These are phyloP conservation scores for Yamadazyma kitorensis DNA, from an alignment of 805 yeast species.

Conservation along the genomic window DNA sequence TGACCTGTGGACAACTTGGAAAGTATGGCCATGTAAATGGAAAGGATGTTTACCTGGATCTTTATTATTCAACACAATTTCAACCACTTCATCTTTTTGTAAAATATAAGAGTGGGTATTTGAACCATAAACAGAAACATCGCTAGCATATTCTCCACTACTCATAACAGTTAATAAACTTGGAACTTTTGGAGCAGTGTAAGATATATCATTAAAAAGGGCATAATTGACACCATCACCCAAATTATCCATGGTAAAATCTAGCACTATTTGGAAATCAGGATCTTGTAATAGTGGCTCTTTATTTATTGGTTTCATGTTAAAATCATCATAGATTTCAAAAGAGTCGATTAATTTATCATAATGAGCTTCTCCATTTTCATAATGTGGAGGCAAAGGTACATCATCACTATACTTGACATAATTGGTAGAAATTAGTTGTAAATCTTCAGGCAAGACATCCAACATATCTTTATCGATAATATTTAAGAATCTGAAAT, in stretches of 20 bases:
- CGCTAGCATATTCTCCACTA: slow-evolving; percentile 59
- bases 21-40: slow-evolving; percentile 93
- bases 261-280: slow-evolving; percentile 65
- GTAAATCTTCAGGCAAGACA: slow-evolving; percentile 58
- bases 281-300: slow-evolving; percentile 59
- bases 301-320: slow-evolving; percentile 26
- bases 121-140: slow-evolving; percentile 65
- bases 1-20: slow-evolving; percentile 80
- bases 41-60: slow-evolving; percentile 96
- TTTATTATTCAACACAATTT: slow-evolving; percentile 76
- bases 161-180: slow-evolving; percentile 73
- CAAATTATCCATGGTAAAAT: slow-evolving; percentile 81
- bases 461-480: slow-evolving; percentile 86
- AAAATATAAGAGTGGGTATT: slow-evolving; percentile 76
- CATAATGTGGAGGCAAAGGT: slow-evolving; percentile 32
- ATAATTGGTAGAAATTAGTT: slow-evolving; percentile 72
- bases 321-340: slow-evolving; percentile 46
- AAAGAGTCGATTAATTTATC: slow-evolving; percentile 39
- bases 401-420: slow-evolving; percentile 52
- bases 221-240: slow-evolving; percentile 90
- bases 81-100: slow-evolving; percentile 64
- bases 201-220: slow-evolving; percentile 88
- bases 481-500: slow-evolving; percentile 80
- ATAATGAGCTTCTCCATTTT: slow-evolving; percentile 9
- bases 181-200: slow-evolving; percentile 80